Conservation (phyloP, 495 filamentous ascomycete species). For the Talaromyces liani region DNA sequence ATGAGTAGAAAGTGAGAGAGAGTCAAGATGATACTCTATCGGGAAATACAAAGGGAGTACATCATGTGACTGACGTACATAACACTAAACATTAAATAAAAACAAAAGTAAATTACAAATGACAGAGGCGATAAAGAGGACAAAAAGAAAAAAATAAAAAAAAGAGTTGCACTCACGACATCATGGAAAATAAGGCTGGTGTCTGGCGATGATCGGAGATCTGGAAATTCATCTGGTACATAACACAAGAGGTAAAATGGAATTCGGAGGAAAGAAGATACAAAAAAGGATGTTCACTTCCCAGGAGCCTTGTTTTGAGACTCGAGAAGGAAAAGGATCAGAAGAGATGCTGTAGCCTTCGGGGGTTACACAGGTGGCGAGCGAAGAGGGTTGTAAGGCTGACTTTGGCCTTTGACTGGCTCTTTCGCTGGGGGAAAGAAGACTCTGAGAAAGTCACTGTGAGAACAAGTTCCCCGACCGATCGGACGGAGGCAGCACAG, state of each 20-base stretch:
- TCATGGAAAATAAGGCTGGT: conserved; percentile 1
- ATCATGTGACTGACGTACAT: conserved; percentile 22
- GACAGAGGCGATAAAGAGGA: neutral
- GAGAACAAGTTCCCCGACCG: neutral
- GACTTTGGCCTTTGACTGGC: neutral
- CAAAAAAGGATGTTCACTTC: neutral
- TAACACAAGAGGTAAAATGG: neutral
- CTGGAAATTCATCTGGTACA: conserved; percentile 8
- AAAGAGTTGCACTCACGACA: conserved; percentile 7
- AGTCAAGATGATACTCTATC: conserved; percentile 3
- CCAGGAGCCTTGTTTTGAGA: neutral
- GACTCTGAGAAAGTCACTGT: neutral
- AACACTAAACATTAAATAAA: conserved; percentile 23
- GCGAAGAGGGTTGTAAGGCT: neutral
- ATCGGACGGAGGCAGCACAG: neutral
- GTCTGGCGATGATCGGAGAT: neutral
- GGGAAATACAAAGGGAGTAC: conserved; percentile 20
- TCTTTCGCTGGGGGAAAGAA: neutral
- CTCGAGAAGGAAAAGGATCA: neutral
- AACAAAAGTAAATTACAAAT: conserved; percentile 14
- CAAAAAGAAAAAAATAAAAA: neutral
- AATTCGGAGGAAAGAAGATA: neutral
- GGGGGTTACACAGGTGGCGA: conserved; percentile 2
- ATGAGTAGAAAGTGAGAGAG: neutral
- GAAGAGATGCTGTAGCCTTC: neutral